These are phyloP conservation scores for Colletotrichum noveboracense DNA, from an alignment of 2,329 filamentous ascomycete genomes.

Conservation along the genomic window DNA sequence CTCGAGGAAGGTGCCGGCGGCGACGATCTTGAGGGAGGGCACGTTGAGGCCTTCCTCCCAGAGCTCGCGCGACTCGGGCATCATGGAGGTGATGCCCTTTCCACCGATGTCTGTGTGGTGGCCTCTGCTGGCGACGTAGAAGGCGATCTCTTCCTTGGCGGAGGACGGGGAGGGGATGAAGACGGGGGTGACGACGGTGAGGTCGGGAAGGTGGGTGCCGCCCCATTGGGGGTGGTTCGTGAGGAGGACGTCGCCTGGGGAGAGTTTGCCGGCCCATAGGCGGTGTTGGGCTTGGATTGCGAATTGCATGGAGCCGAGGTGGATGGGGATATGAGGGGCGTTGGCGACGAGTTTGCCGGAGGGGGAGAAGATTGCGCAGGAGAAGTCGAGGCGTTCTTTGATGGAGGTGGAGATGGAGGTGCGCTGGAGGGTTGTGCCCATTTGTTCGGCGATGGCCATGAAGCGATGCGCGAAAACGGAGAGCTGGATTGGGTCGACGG, in stretches of 20 bases:
- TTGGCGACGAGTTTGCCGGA: slow-evolving; percentile 46
- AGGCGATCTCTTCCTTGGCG: slow-evolving; percentile 30
- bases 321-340: slow-evolving; percentile 45
- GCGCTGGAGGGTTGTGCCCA: slow-evolving; percentile 61
- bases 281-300: slow-evolving; percentile 43
- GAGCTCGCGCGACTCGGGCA: slow-evolving; percentile 43
- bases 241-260: slow-evolving; percentile 43
- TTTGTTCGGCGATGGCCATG: slow-evolving; percentile 65
- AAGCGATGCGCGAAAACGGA: slow-evolving; percentile 62
- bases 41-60: slow-evolving; percentile 50
- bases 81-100: slow-evolving; percentile 44
- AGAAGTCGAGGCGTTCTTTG: slow-evolving; percentile 48
- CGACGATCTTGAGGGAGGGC: slow-evolving; percentile 41
- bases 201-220: slow-evolving; percentile 44
- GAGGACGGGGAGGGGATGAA: slow-evolving; percentile 26
- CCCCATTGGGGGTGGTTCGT: slow-evolving; percentile 44
- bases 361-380: slow-evolving; percentile 46
- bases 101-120: slow-evolving; percentile 46
- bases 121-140: slow-evolving; percentile 44
- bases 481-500: slow-evolving; percentile 55
- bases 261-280: slow-evolving; percentile 35
- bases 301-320: slow-evolving; percentile 47
- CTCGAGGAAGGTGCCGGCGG: slow-evolving; percentile 39
- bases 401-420: slow-evolving; percentile 58
- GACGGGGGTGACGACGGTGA: slow-evolving; percentile 46